A percentile compares a stretch with the other conserved stretches of the same genome.
Conservation (phyloP, 345 rosid species). For the Pugionium dolabratum region DNA sequence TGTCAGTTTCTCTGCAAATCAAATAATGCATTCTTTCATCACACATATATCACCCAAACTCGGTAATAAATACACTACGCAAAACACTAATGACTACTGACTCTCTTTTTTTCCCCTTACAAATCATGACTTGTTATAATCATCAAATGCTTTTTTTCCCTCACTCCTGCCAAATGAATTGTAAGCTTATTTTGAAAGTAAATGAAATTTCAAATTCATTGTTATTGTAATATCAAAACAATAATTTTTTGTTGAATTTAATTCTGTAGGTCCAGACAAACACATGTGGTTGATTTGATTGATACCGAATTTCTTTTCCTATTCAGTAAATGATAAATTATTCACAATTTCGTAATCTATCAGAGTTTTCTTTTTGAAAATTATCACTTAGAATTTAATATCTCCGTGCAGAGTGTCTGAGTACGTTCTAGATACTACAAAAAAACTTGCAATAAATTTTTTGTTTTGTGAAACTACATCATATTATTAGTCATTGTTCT, state of each 20-base stretch:
- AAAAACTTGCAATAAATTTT: not conserved
- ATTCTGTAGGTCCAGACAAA: conserved; percentile 33
- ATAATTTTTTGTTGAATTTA: conserved; percentile 23
- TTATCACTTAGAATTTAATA: not conserved
- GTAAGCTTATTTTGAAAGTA: conserved; percentile 1
- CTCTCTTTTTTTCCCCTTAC: not conserved
- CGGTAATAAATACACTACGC: conserved; percentile 25
- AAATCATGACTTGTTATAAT: conserved; percentile 24
- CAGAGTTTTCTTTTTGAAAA: not conserved
- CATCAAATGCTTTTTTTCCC: conserved; percentile 13
- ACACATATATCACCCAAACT: conserved; percentile 31
- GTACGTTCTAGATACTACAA: not conserved
- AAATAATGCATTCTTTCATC: conserved; percentile 18
- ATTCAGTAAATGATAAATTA: conserved; percentile 26
- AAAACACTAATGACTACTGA: conserved; percentile 19
- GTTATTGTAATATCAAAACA: conserved; percentile 19
- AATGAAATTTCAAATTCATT: conserved; percentile 6
- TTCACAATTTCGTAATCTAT: conserved; percentile 2
- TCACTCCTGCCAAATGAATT: conserved; percentile 7
- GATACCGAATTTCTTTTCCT: conserved; percentile 21
- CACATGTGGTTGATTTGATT: conserved; percentile 43
- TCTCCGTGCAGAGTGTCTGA: not conserved
- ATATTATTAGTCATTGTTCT: not conserved
- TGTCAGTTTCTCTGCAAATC: conserved; percentile 28
- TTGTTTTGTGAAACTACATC: not conserved